These are phyloP conservation scores for Arxiozyma bovina DNA, from an alignment of 1,139 yeast genomes.

Conservation along the genomic window DNA sequence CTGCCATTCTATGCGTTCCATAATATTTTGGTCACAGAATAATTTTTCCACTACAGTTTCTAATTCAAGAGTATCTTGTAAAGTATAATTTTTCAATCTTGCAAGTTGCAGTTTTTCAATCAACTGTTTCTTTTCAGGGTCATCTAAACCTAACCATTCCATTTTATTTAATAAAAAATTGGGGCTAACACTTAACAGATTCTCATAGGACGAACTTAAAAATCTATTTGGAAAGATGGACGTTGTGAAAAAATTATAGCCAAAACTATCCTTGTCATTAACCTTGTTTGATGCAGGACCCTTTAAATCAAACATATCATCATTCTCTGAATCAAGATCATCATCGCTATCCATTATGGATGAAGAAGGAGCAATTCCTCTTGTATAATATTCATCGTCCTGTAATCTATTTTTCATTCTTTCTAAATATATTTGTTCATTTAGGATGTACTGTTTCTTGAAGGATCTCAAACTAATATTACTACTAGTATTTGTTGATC, in stretches of 20 bases:
- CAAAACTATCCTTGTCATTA: constrained; percentile 7
- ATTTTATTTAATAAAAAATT: constrained; percentile 20
- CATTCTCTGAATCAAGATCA: constrained; percentile 19
- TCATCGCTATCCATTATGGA: constrained; percentile 24
- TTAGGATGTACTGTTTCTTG: constrained; percentile 36
- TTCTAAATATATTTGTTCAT: constrained; percentile 60
- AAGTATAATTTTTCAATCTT: background rate
- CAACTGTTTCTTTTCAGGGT: constrained; percentile 17
- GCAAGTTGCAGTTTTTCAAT: constrained; percentile 12
- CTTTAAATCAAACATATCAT: constrained; percentile 26
- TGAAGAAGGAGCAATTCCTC: constrained; percentile 39
- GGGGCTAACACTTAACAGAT: constrained; percentile 23
- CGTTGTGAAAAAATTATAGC: constrained; percentile 4
- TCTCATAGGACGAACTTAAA: constrained; percentile 7
- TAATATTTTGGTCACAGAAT: constrained; percentile 47
- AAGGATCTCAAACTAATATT: constrained; percentile 17
- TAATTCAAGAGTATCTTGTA: background rate
- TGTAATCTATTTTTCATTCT: constrained; percentile 54
- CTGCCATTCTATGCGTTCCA: constrained; percentile 93
- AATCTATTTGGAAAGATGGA: constrained; percentile 2
- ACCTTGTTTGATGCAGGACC: constrained; percentile 18
- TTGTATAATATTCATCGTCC: constrained; percentile 68
- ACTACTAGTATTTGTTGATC: background rate
- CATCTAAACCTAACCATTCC: constrained; percentile 22
- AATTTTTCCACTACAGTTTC: constrained; percentile 10